Evolutionary conservation across 208 protist species (phyloP).

Genomic region (Tetramitus jugosus): DNA sequence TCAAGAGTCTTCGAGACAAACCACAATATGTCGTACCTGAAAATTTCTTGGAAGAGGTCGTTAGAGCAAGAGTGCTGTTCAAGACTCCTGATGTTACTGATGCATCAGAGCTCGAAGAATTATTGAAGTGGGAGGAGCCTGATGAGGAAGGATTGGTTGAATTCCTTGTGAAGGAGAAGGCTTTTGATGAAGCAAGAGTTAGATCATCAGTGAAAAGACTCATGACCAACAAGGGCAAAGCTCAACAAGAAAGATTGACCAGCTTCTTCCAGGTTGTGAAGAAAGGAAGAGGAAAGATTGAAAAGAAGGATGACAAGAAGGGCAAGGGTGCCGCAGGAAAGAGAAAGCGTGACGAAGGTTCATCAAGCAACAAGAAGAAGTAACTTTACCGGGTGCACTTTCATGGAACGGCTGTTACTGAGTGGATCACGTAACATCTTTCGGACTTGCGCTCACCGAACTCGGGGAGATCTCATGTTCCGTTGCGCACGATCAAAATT

Average conservation of each 20-base stretch:
- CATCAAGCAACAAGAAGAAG: slow-evolving; percentile 2
- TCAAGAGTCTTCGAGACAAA: slow-evolving; percentile 74
- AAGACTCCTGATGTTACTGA: slow-evolving; percentile 71
- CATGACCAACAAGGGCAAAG: slow-evolving; percentile 37
- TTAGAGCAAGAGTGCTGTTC: slow-evolving; percentile 74
- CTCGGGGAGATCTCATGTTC: no score
- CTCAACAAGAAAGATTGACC: slow-evolving; percentile 53
- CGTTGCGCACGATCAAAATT: no score
- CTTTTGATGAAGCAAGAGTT: slow-evolving; percentile 84
- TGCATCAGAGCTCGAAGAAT: slow-evolving; percentile 53
- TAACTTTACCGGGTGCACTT: no score
- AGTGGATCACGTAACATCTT: no score
- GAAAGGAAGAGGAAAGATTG: slow-evolving; percentile 19
- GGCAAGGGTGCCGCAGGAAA: not conserved
- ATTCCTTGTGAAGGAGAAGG: slow-evolving; percentile 94
- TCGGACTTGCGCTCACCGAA: no score
- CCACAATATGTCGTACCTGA: slow-evolving; percentile 64
- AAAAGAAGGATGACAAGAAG: slow-evolving; percentile 19
- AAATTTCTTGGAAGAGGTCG: slow-evolving; percentile 69
- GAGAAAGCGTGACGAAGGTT: slow-evolving; percentile 14
- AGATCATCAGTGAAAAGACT: slow-evolving; percentile 65
- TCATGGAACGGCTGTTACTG: no score
- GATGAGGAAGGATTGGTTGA: slow-evolving; percentile 91
- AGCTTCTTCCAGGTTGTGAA: slow-evolving; percentile 45
- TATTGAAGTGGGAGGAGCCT: slow-evolving; percentile 86